phyloP scores from a whole-genome alignment of 2,329 filamentous ascomycete genomes.

The Diaporthe velutina region DNA sequence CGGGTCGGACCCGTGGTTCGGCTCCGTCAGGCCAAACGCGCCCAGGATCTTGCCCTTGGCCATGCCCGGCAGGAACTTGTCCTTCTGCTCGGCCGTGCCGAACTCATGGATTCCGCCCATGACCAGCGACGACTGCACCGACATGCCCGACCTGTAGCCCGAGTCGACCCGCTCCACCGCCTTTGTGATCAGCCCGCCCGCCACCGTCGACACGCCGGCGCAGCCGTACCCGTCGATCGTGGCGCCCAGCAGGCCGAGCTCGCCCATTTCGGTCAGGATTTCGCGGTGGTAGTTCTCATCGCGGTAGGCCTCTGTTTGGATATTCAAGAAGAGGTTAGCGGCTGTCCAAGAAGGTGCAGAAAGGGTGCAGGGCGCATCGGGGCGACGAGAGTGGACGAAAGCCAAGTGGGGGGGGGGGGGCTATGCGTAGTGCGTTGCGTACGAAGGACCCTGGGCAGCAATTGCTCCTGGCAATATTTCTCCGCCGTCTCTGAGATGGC shows the following conservation, averaged over 20 bases:
- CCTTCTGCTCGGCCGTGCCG: conserved; percentile 83
- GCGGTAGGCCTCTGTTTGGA: conserved; percentile 63
- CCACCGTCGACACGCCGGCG: conserved; percentile 84
- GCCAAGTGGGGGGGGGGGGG: not conserved
- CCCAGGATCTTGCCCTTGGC: conserved; percentile 83
- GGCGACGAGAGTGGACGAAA: not conserved
- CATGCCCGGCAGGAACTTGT: conserved; percentile 81
- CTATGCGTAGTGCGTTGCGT: conserved; percentile 49
- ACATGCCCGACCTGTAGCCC: conserved; percentile 89
- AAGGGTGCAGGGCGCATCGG: not conserved
- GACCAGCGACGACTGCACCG: conserved; percentile 85
- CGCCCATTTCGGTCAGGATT: conserved; percentile 89
- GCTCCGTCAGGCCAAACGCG: conserved; percentile 88
- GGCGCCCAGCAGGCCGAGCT: conserved; percentile 83
- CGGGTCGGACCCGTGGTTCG: conserved; percentile 89
- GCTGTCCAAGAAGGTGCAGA: not conserved
- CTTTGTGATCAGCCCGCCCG: conserved; percentile 85
- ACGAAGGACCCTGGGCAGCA: conserved; percentile 90
- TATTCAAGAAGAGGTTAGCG: not conserved
- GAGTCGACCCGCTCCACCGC: conserved; percentile 90
- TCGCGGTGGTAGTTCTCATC: conserved; percentile 85
- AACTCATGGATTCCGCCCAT: conserved; percentile 92
- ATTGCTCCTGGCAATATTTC: conserved; percentile 91
- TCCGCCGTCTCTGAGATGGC: conserved; percentile 92
- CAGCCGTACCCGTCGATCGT: conserved; percentile 88